Evolutionary conservation across 2,329 filamentous ascomycete genomes (phyloP).

Genomic region (Fusarium agapanthi): DNA sequence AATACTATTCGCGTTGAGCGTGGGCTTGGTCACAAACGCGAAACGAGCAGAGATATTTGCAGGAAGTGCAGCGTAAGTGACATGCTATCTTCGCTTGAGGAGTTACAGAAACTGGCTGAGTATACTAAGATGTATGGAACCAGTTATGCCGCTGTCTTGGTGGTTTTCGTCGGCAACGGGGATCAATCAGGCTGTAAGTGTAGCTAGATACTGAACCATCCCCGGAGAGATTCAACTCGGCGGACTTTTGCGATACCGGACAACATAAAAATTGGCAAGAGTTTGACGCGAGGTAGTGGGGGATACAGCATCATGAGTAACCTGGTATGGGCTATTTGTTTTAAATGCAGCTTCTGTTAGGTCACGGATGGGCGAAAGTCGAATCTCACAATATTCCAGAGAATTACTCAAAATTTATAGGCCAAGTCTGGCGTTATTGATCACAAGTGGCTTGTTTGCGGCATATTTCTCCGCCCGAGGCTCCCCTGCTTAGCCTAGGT

Average conservation of each 20-base stretch:
- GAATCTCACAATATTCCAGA: rapidly evolving
- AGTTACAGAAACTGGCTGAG: rapidly evolving
- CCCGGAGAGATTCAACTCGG: no score
- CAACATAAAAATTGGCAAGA: no score
- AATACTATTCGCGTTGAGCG: not conserved
- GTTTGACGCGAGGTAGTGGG: no score
- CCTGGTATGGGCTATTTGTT: no score
- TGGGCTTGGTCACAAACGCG: not conserved
- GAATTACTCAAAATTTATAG: rapidly evolving
- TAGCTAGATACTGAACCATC: not conserved
- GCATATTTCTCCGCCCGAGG: not conserved
- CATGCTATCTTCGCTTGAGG: rapidly evolving
- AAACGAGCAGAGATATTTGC: slow-evolving; percentile 16
- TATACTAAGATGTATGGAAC: not conserved
- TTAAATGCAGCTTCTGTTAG: no score
- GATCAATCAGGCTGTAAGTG: not conserved
- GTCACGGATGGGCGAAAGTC: not conserved
- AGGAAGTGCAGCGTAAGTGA: slow-evolving; percentile 6
- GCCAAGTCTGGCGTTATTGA: not conserved
- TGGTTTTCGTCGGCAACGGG: not conserved
- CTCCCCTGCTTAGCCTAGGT: not conserved
- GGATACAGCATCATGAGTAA: no score
- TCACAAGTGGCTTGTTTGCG: no score
- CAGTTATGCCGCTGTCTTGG: not conserved
- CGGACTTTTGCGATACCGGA: no score